Base-by-base conservation (phyloP, 306 rosid species). In the Medicago ruthenica region DNA sequence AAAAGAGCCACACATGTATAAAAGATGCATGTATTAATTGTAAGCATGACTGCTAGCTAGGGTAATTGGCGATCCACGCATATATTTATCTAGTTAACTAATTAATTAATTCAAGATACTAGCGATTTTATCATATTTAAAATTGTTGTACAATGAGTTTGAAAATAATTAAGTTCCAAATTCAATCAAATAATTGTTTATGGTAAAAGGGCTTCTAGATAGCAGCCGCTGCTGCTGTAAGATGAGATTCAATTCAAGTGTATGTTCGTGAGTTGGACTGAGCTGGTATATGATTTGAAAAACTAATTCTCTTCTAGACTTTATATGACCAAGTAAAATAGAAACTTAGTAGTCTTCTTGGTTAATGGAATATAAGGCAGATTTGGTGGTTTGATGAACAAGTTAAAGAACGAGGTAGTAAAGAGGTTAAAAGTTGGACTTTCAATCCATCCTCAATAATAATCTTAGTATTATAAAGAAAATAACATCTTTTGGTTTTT, bases 191-290 rank as follows among this genome's bases (percentile, higher is more conserved):
- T 15, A 34, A 42, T 55, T 16, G 11, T 22, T 73, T 22, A 13
- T 59, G 36, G 37, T 58, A 60, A 60, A 51, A 65, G 62, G 67
- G 47, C 68, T 83, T 84, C 85, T 77, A 77, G 83, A 81, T 70
- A 78, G 81, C 62, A 64, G 82, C 65, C 67, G 13, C 31, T 0
- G 6, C 31, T 0, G 6, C 37, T 34, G 37, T 34, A 5, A 41
- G 68, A 73, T 61, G 55, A 36, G 34, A 3, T 27, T 27, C 0
- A 27, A 60, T 27, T 67, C 2, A 7, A 71, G 31, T 31, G 17
- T 71, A 42, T 8, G 13, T 3, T 27, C 4, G 3, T 27, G 4
- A 27, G 31, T 75, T 67, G 78, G 59, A 67, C 71, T 41, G 21
- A 75, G 62, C 58, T 76, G 73, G 45, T 70, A 61, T 70, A 27